Conservation (phyloP, 73 alveolate species). For the Tetrahymena borealis region DNA sequence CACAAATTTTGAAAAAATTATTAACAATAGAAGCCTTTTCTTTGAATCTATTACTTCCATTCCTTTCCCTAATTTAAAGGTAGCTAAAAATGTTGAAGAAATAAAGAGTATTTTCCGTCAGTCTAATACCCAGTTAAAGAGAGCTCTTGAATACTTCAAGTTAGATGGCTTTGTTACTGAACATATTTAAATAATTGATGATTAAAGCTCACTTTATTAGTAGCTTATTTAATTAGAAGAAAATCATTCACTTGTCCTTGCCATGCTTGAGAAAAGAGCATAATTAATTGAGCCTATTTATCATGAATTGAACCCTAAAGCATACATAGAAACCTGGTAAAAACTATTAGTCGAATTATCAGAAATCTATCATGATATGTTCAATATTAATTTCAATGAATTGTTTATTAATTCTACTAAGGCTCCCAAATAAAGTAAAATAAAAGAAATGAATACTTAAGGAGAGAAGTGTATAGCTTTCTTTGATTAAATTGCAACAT, state of each 20-base stretch:
- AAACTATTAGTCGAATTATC: conserved; percentile 83
- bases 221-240: conserved; percentile 68
- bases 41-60: conserved; percentile 21
- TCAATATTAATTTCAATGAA: conserved; percentile 71
- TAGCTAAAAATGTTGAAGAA: conserved; percentile 75
- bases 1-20: not conserved
- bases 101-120: conserved; percentile 83
- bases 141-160: conserved; percentile 74
- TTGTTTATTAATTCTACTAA: conserved; percentile 48
- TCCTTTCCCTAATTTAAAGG: conserved; percentile 36
- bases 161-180: conserved; percentile 89
- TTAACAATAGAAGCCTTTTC: not conserved
- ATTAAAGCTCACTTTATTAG: conserved; percentile 76
- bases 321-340: conserved; percentile 67
- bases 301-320: conserved; percentile 76
- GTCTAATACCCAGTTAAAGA: conserved; percentile 86
- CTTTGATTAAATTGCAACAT: conserved; percentile 62
- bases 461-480: conserved; percentile 65
- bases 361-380: conserved; percentile 78
- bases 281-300: conserved; percentile 73
- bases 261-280: conserved; percentile 91
- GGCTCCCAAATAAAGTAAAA: conserved; percentile 62
- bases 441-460: conserved; percentile 66
- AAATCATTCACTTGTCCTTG: conserved; percentile 67
- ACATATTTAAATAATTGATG: conserved; percentile 77